Conservation (phyloP, 768 basidiomycete species). For the Suillus discolor region DNA sequence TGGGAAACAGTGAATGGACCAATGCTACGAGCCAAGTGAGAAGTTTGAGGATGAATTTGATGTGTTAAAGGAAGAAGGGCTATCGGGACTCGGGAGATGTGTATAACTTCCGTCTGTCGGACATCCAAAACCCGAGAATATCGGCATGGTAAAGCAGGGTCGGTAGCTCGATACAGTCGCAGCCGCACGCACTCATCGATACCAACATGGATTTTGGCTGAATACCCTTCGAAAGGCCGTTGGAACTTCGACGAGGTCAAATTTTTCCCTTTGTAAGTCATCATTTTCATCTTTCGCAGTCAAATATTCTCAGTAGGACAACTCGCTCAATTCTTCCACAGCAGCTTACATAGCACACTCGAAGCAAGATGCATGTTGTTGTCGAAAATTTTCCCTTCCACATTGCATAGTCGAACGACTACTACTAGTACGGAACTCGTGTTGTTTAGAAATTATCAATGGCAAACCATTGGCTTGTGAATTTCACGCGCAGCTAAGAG, state of each 20-base stretch:
- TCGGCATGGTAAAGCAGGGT: no score
- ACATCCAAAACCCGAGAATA: conserved; percentile 11
- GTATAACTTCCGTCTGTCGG: conserved; percentile 10
- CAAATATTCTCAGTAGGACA: no score
- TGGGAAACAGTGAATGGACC: conserved; percentile 20
- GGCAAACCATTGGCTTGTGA: no score
- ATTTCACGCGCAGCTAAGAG: no score
- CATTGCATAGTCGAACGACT: no score
- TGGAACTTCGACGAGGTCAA: conserved; percentile 31
- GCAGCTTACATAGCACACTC: no score
- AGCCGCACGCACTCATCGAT: conserved; percentile 18
- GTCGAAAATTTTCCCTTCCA: no score
- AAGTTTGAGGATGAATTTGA: conserved; percentile 32
- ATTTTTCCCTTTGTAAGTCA: conserved; percentile 38
- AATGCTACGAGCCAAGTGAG: conserved; percentile 14
- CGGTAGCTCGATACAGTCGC: conserved; percentile 25
- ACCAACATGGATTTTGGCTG: conserved; percentile 19
- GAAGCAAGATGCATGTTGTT: no score
- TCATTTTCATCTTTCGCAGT: conserved; percentile 27
- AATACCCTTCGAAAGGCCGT: conserved; percentile 24
- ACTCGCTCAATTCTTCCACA: no score
- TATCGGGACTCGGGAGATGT: not conserved
- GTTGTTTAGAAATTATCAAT: no score
- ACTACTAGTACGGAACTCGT: no score
- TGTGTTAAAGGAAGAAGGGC: conserved; percentile 31